phyloP scores from a whole-genome alignment of 257 asterid genomes.

The Primulina eburnea region DNA sequence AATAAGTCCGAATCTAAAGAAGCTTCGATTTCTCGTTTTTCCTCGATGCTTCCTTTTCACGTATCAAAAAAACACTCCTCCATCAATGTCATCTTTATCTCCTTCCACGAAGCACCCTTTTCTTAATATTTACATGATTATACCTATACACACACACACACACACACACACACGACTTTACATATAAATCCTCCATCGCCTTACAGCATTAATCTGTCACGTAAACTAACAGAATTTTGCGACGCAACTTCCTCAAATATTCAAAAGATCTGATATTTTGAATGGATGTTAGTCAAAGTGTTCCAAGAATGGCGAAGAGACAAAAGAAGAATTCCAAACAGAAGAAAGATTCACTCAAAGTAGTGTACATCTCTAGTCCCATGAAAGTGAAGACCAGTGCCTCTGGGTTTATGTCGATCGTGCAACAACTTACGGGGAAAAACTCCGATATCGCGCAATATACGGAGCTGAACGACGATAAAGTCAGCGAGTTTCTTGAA shows the following conservation, averaged over 20 bases:
- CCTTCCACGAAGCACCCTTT: slow-evolving; percentile 64
- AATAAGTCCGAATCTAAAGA: background rate
- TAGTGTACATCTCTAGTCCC: slow-evolving; percentile 78
- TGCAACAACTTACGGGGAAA: slow-evolving; percentile 70
- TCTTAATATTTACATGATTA: background rate
- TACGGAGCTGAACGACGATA: slow-evolving; percentile 29
- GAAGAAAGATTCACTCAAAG: slow-evolving; percentile 44
- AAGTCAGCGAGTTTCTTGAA: slow-evolving; percentile 24
- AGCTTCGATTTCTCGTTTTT: slow-evolving; percentile 45
- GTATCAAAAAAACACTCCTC: slow-evolving; percentile 23
- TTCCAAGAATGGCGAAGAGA: slow-evolving; percentile 25
- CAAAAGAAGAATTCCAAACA: slow-evolving; percentile 27
- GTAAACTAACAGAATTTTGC: slow-evolving; percentile 5
- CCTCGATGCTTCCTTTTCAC: slow-evolving; percentile 45
- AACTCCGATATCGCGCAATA: slow-evolving; percentile 49
- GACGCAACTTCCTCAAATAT: background rate
- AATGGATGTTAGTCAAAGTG: slow-evolving; percentile 31
- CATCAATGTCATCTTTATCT: slow-evolving; percentile 35
- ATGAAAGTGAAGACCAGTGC: slow-evolving; percentile 80
- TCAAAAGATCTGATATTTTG: no score
- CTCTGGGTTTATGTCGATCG: slow-evolving; percentile 56
- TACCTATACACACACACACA: no score
- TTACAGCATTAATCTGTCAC: background rate
- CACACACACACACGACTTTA: background rate
- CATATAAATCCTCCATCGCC: background rate